Evolutionary conservation across 306 rosid genomes (phyloP), one percentile per base, ranked within the genome.

Genomic region (Oxytropis ochrocephala): DNA sequence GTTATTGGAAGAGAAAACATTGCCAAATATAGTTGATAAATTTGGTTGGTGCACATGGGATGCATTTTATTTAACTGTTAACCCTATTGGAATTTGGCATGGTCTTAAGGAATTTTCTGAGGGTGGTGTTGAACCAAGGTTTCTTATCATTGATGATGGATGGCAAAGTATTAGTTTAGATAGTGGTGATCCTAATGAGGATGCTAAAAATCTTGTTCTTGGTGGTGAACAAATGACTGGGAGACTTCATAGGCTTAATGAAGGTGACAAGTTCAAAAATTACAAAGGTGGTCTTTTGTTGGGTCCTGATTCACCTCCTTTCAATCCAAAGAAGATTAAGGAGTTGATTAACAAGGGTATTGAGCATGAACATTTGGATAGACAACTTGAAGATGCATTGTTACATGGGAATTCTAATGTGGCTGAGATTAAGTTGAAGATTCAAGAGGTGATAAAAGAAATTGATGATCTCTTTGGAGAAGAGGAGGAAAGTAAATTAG

Each of bases 41-140:
- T 92, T 92, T 11, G 96, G 98, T 32, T 92, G 98, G 98, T 92
- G 96, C 83, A 92, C 96, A 16, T 92, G 98, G 96, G 96, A 90
- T 85, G 89, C 96, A 6, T 86, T 92, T 52, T 92, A 90, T 69
- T 81, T 92, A 9, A 76, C 88, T 0, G 96, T 90, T 2, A 83
- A 86, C 39, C 96, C 96, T 2, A 53, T 59, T 19, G 93, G 96
- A 13, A 51, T 92, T 17, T 88, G 79, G 82, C 83, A 83, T 12
- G 96, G 96, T 9, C 72, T 92, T 8, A 81, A 90, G 5, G 87
- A 85, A 24, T 90, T 92, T 6, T 74, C 48, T 1, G 75, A 86
- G 10, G 88, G 81, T 3, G 96, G 93, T 0, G 24, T 86, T 12
- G 71, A 84, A 2, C 96, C 96, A 0, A 82, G 96, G 83, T 92